Percentiles rank a stretch among this genome's conserved stretches.
phyloP scores from a whole-genome alignment of 768 basidiomycete genomes.

The Suillus alpinus region DNA sequence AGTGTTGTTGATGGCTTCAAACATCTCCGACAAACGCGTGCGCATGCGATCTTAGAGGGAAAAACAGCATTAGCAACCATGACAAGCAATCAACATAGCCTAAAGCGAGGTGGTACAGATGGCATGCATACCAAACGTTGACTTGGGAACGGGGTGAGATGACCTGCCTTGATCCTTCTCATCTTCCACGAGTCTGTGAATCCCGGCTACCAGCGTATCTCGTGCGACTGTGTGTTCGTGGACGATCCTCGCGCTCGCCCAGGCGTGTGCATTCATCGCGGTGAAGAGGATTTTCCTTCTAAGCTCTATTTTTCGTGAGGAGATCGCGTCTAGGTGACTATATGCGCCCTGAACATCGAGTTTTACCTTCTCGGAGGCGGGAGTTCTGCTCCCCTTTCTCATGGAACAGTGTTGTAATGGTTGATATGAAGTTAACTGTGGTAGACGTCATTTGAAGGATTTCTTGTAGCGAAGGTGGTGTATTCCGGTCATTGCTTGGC shows the following conservation, averaged over 20 bases:
- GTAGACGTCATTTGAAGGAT: constrained; percentile 4
- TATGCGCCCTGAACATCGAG: neutral
- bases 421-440: neutral
- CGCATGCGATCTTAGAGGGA: constrained; percentile 21
- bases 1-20: constrained; percentile 25
- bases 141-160: constrained; percentile 15
- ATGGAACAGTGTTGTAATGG: neutral
- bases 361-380: neutral
- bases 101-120: neutral
- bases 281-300: constrained; percentile 17
- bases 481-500: neutral
- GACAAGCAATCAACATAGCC: constrained; percentile 6
- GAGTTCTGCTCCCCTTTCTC: neutral
- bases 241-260: constrained; percentile 24
- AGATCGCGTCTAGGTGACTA: neutral
- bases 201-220: constrained; percentile 8
- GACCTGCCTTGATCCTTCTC: constrained; percentile 35
- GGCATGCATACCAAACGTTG: constrained; percentile 23
- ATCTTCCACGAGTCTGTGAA: constrained; percentile 18
- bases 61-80: constrained; percentile 16
- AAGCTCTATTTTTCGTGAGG: constrained; percentile 17
- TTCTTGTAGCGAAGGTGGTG: neutral
- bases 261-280: constrained; percentile 18
- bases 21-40: constrained; percentile 21
- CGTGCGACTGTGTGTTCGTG: constrained; percentile 17